Evolutionary conservation across 179 eudicot genomes (phyloP), one percentile per base, ranked within the genome.

Genomic region (Patellifolia procumbens): DNA sequence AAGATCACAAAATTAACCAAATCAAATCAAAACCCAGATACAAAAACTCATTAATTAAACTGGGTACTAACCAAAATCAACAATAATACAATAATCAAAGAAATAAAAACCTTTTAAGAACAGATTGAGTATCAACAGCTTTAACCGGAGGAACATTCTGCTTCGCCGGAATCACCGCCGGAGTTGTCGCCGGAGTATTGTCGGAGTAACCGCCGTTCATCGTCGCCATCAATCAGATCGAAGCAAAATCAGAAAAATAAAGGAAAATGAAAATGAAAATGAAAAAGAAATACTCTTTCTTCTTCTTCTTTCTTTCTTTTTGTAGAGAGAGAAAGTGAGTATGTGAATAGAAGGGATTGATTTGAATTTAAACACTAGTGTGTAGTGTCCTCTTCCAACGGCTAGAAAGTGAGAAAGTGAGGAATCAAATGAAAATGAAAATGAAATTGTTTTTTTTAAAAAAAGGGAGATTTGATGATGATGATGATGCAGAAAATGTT

Each of bases 121-220:
- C 97, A 62, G 98, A 88, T 79, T 91, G 96, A 39, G 93, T 90
- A 56, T 93, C 98, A 17, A 76, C 91, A 39, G 81, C 61, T 48
- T 87, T 86, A 0, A 81, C 84, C 20, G 87, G 79, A 22, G 90
- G 73, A 5, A 78, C 78, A 45, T 86, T 79, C 77, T 89, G 88
- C 75, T 89, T 93, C 1, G 87, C 68, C 39, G 91, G 70, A 24
- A 85, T n/a, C 48, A 43, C 78, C n/a, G 81, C 78, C 22, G 83
- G 65, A 48, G 82, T 70, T 0, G 79, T 37, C 37, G 67, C 72
- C 69, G 83, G 81, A 70, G 87, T 82, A 78, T 89, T 91, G 76
- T 73, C 86, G 70, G 84, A 88, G 76, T 79, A 87, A 11, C 84
- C 74, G 59, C 87, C 80, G 77, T 85, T 89, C 35, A 84, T 45